Base-by-base conservation (phyloP, 2,329 filamentous ascomycete genomes). In the Pseudogymnoascus sp. region DNA sequence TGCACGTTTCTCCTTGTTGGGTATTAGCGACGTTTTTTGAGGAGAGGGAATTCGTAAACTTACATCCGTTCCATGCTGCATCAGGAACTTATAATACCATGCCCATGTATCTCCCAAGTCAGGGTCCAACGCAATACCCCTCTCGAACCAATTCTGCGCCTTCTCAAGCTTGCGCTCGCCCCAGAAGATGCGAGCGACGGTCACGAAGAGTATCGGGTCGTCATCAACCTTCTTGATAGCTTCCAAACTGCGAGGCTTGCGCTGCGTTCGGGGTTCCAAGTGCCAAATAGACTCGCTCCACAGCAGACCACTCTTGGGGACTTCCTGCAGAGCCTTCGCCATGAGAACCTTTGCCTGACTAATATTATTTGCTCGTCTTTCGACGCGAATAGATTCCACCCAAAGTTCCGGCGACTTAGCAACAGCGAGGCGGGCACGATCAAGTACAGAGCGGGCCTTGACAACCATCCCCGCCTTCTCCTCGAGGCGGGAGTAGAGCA, bases 141-240 rank as follows among this genome's bases (percentile, higher is more conserved):
- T 96, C 76, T 97, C 92, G 74, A 99, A 99, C 94, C 94, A 99
- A 66, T 85, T 92, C 74, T 92, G 89, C 2, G 94, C 93, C 74
- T 97, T 96, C 67, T 97, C 94, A 22, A 99, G 81, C 71, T 88
- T 87, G 61, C 94, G 83, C 76, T 99, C 94, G 8, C 84, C 86
- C 94, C 94, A 99, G 77, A 99, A 97, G 67, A 97, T 95, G 18
- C 94, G 86, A 5, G 92, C 94, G 11, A 96, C 92, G 0, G 92
- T 92, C 35, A 95, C 88, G 71, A 97, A 95, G 3, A 99, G 80
- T 18, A 87, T 82, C 0, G 94, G 86, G 71, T 97, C 93, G 70
- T 92, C 94, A 72, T 97, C 94, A 5, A 96, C 90, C 74, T 96
- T 95, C 77, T 96, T 95, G 76, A 99, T 96, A 30, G 93, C 95